Conservation (phyloP, 2,329 filamentous ascomycete species). For the Colletotrichum sp. region DNA sequence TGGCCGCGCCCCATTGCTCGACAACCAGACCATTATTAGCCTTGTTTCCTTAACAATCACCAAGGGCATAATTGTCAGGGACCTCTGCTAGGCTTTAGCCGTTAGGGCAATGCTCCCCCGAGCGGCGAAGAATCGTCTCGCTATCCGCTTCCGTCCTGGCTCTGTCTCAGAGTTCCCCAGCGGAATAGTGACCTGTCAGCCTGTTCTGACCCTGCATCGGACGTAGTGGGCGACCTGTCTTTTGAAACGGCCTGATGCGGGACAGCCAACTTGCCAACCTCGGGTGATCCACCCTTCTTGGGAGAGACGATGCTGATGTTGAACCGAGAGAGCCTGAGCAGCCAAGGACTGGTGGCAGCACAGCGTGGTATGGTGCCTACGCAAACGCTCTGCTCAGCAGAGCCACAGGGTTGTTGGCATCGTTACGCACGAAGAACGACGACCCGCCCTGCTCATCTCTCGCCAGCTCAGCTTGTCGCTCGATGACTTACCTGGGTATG, state of each 20-base stretch:
- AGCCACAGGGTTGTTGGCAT: not conserved
- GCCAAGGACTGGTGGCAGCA: not conserved
- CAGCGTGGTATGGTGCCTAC: not conserved
- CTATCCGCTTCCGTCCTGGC: conserved; percentile 8
- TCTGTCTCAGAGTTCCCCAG: conserved; percentile 20
- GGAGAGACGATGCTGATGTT: not conserved
- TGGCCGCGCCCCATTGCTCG: not conserved
- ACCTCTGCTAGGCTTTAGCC: not conserved
- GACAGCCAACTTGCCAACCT: not conserved
- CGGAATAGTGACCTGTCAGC: not conserved
- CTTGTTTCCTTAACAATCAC: not conserved
- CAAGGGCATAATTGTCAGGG: not conserved
- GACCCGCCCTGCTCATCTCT: not conserved
- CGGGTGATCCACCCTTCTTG: not conserved
- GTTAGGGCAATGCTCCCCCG: not conserved
- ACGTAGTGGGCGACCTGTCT: conserved; percentile 2
- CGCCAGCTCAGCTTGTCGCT: not conserved
- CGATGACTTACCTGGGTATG: not conserved
- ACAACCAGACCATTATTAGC: not conserved
- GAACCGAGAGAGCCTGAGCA: not conserved
- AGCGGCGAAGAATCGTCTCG: not conserved
- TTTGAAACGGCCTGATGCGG: conserved; percentile 16
- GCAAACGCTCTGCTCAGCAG: not conserved
- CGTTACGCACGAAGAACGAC: not conserved
- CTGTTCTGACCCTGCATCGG: conserved; percentile 6